These are phyloP conservation scores for Kluyveromyces dobzhanskii DNA, from an alignment of 805 yeast genomes.

Conservation along the genomic window DNA sequence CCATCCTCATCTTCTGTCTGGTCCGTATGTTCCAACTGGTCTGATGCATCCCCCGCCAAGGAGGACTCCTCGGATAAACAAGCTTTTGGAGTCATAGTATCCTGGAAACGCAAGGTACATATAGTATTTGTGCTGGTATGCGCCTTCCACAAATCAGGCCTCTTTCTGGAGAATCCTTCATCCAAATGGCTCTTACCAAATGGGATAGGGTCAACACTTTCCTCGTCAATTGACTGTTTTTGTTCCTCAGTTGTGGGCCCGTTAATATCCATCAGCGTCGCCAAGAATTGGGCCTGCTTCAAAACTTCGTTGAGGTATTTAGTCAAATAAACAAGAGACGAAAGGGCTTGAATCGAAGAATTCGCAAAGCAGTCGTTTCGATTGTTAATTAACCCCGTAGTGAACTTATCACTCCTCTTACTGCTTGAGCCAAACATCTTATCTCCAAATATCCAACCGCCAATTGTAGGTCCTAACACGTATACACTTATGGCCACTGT, in stretches of 20 bases:
- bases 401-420: conserved; percentile 58
- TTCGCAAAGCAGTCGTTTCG: conserved; percentile 92
- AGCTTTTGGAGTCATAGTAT: conserved; percentile 3
- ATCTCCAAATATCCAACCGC: conserved; percentile 8
- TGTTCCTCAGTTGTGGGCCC: background rate
- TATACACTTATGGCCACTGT: conserved; percentile 14
- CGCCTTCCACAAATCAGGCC: conserved; percentile 1
- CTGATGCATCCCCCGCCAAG: background rate
- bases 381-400: conserved; percentile 76
- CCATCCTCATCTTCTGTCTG: background rate
- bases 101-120: background rate
- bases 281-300: conserved; percentile 13
- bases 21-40: background rate
- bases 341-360: conserved; percentile 73
- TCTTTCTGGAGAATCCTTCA: too few species aligned
- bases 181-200: background rate
- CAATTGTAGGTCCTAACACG: conserved; percentile 14
- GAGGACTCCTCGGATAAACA: background rate
- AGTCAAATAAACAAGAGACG: conserved; percentile 51
- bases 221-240: background rate
- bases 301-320: conserved; percentile 40
- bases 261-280: conserved; percentile 5
- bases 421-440: conserved; percentile 14
- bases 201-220: background rate
- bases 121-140: conserved; percentile 4